phyloP scores from a whole-genome alignment of 2,329 filamentous ascomycete species.

The Fusarium kyushuense region DNA sequence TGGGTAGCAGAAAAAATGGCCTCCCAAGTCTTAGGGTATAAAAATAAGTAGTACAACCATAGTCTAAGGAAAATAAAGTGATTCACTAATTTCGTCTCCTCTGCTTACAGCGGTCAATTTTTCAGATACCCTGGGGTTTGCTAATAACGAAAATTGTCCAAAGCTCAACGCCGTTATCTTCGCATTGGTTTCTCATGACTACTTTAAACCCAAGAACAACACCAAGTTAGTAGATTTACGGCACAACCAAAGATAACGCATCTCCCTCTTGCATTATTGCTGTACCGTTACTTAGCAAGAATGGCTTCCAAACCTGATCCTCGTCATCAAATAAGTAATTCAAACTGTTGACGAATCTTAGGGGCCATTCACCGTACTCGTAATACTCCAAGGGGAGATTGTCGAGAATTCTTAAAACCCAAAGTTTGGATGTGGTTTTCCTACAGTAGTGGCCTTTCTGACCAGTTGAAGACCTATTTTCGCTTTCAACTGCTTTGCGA shows the following conservation, averaged over 20 bases:
- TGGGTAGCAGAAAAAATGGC: no score
- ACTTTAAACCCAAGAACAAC: no score
- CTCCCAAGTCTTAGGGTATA: no score
- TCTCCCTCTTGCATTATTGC: slow-evolving; percentile 15
- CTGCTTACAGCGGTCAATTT: no score
- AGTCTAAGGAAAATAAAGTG: no score
- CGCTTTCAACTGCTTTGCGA: slow-evolving; percentile 32
- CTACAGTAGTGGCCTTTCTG: slow-evolving; percentile 38
- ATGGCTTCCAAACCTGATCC: slow-evolving; percentile 43
- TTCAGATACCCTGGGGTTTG: no score
- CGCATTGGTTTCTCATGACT: no score
- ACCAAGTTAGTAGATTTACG: background rate
- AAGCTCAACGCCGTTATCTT: no score
- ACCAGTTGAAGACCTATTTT: background rate
- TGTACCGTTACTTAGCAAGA: slow-evolving; percentile 32
- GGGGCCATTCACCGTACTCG: slow-evolving; percentile 52
- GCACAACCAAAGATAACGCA: slow-evolving; percentile 1
- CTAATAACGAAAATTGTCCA: no score
- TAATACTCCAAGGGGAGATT: slow-evolving; percentile 50
- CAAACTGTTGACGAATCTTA: slow-evolving; percentile 42
- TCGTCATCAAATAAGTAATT: slow-evolving; percentile 41
- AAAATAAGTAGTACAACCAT: no score
- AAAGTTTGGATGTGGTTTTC: slow-evolving; percentile 52
- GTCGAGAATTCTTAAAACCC: slow-evolving; percentile 54
- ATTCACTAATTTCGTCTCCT: no score